These are phyloP conservation scores for Acanthamoeba sp. DNA, from an alignment of 208 protist species.

Conservation along the genomic window DNA sequence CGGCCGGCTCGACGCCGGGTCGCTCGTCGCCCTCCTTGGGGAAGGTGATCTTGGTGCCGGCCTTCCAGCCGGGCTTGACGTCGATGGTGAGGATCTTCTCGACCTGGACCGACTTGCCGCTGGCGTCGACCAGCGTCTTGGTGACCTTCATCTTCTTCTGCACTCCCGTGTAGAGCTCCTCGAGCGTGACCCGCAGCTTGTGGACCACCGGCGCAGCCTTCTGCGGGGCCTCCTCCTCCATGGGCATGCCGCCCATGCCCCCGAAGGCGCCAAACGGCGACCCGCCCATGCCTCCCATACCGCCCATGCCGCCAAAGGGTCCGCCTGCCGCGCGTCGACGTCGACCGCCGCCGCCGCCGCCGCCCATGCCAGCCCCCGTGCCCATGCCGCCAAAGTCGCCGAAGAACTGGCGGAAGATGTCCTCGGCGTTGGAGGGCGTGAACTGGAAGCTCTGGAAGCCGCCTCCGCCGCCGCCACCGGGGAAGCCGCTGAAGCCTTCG, in stretches of 20 bases:
- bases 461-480: neutral
- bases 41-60: conserved; percentile 97
- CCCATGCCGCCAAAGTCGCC: conserved; percentile 11
- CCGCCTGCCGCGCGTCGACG: neutral
- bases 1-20: conserved; percentile 91
- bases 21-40: conserved; percentile 85
- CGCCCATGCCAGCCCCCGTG: neutral
- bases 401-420: conserved; percentile 30
- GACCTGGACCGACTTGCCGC: conserved; percentile 14
- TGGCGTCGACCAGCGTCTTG: conserved; percentile 80
- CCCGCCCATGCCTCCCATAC: conserved; percentile 65
- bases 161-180: conserved; percentile 92
- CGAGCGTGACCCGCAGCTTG: conserved; percentile 87
- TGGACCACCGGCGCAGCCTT: conserved; percentile 78
- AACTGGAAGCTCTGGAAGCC: neutral
- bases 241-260: conserved; percentile 76
- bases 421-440: conserved; percentile 25
- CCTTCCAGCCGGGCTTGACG: conserved; percentile 97
- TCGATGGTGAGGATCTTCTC: conserved; percentile 95
- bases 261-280: conserved; percentile 12
- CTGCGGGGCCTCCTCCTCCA: conserved; percentile 56
- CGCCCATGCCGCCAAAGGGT: conserved; percentile 42
- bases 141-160: conserved; percentile 93
- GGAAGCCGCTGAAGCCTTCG: conserved; percentile 17
- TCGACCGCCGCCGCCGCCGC: neutral